Evolutionary conservation across 345 rosid genomes (phyloP).

Genomic region (Corchorus capsularis): DNA sequence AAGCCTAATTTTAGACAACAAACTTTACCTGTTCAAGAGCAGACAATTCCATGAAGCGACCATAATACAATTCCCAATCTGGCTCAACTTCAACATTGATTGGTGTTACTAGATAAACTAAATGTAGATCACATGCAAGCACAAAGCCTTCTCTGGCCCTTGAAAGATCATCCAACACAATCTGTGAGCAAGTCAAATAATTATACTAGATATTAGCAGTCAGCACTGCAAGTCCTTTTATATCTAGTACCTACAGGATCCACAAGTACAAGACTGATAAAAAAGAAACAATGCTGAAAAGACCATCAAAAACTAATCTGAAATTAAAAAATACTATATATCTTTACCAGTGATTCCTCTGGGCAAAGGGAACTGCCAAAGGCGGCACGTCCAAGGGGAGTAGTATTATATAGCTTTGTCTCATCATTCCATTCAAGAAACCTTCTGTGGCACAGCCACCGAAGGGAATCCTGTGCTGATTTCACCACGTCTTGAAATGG

Average conservation of each 20-base stretch:
- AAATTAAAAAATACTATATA: constrained; percentile 14
- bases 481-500: constrained; percentile 91
- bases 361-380: constrained; percentile 99
- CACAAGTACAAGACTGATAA: background rate
- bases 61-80: constrained; percentile 93
- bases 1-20: constrained; percentile 2
- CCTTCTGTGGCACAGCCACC: constrained; percentile 90
- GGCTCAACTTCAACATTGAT: constrained; percentile 93
- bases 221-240: constrained; percentile 12
- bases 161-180: constrained; percentile 91
- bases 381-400: constrained; percentile 96
- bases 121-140: constrained; percentile 94
- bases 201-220: constrained; percentile 4
- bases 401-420: constrained; percentile 76
- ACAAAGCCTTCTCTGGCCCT: constrained; percentile 98
- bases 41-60: constrained; percentile 86
- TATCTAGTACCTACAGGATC: background rate
- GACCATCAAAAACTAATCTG: background rate
- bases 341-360: constrained; percentile 89
- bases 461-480: constrained; percentile 98
- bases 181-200: constrained; percentile 45
- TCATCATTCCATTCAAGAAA: constrained; percentile 97
- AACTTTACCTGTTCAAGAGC: constrained; percentile 79
- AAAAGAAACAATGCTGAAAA: constrained; percentile 9
- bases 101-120: constrained; percentile 90